These are phyloP conservation scores for Nannochloropsis gaditana DNA, from an alignment of 108 stramenopile species.

Conservation along the genomic window DNA sequence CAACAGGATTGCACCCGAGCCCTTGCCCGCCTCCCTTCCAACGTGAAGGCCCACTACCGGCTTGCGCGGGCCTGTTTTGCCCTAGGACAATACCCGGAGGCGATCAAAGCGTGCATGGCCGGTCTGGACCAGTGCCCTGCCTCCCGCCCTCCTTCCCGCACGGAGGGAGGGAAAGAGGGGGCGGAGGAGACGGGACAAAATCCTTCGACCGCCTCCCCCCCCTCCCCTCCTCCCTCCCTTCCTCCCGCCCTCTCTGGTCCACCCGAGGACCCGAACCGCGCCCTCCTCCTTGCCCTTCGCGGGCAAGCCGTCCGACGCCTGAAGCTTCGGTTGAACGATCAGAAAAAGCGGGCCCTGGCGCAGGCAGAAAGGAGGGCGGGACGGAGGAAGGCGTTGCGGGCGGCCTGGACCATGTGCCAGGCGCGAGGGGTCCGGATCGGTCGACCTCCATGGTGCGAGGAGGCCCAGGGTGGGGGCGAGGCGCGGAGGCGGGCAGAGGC, in stretches of 20 bases:
- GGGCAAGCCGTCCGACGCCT: neutral
- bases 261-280: neutral
- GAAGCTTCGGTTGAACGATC: neutral
- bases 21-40: neutral
- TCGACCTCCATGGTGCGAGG: neutral
- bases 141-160: neutral
- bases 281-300: neutral
- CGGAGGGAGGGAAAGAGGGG: neutral
- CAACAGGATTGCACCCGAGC: neutral
- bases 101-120: neutral
- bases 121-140: neutral
- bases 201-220: neutral
- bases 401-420: neutral
- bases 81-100: neutral
- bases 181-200: neutral
- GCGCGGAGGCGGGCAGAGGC: slow-evolving; percentile 6
- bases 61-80: neutral
- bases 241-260: neutral
- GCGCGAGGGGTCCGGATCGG: neutral
- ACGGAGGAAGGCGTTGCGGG: neutral
- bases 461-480: neutral
- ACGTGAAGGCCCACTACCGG: slow-evolving; percentile 2
- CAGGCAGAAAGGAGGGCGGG: neutral
- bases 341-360: neutral
- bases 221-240: neutral